Percentiles rank a stretch among this genome's conserved stretches.
Evolutionary conservation across 2,329 filamentous ascomycete species (phyloP).

Genomic region (Ascocoryne sarcoides): DNA sequence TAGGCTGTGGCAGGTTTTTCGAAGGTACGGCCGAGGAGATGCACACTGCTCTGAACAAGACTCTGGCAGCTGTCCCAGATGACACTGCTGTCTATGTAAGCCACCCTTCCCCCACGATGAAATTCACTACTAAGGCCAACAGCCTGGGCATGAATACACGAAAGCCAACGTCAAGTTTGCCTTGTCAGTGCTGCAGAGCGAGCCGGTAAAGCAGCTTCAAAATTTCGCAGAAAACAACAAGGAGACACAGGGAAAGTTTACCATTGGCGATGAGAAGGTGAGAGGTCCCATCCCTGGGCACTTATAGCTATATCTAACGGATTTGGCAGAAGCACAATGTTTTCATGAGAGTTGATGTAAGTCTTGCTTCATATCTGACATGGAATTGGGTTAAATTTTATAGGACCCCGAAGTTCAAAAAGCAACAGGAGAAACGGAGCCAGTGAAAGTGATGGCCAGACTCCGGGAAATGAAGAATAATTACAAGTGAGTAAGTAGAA

Average conservation of each 20-base stretch:
- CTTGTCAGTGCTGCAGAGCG: slow-evolving; percentile 63
- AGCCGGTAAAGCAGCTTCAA: slow-evolving; percentile 68
- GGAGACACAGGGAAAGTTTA: slow-evolving; percentile 92
- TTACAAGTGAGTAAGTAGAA: slow-evolving; percentile 29
- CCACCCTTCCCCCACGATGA: slow-evolving; percentile 10
- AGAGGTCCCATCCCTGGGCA: slow-evolving; percentile 8
- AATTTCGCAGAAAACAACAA: slow-evolving; percentile 69
- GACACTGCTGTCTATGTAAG: slow-evolving; percentile 86
- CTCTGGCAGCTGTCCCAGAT: slow-evolving; percentile 69
- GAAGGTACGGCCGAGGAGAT: slow-evolving; percentile 86
- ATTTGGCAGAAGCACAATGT: slow-evolving; percentile 74
- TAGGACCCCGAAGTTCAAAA: slow-evolving; percentile 79
- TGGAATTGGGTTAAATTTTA: not conserved
- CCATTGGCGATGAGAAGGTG: slow-evolving; percentile 95
- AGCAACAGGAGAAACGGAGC: slow-evolving; percentile 70
- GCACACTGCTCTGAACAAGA: slow-evolving; percentile 85
- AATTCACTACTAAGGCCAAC: slow-evolving; percentile 6
- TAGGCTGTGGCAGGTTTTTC: slow-evolving; percentile 92
- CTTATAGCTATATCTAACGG: slow-evolving; percentile 7
- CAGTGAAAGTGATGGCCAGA: slow-evolving; percentile 75
- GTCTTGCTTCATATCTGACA: slow-evolving; percentile 23
- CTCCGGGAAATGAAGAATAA: slow-evolving; percentile 84
- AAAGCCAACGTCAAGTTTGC: slow-evolving; percentile 90
- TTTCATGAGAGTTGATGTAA: slow-evolving; percentile 81
- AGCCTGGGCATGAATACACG: slow-evolving; percentile 98